Evolutionary conservation across 2,329 filamentous ascomycete genomes (phyloP).

Genomic region (Seiridium unicorne): DNA sequence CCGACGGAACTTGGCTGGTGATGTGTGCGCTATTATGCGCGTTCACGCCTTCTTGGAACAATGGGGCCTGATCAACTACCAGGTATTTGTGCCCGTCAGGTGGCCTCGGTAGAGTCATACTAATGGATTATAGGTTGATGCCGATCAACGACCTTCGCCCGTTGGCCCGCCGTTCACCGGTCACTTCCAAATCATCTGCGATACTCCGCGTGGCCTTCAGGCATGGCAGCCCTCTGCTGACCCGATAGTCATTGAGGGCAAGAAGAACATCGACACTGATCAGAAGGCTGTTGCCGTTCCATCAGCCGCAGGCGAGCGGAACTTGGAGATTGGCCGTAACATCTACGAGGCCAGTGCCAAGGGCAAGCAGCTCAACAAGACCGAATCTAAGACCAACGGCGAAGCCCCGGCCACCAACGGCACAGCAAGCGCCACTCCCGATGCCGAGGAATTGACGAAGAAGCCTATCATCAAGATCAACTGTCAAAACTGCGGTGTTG

Average conservation of each 20-base stretch:
- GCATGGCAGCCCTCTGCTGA: slow-evolving; percentile 90
- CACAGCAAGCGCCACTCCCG: slow-evolving; percentile 38
- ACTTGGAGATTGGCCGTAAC: slow-evolving; percentile 90
- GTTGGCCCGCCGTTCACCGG: slow-evolving; percentile 96
- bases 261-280: slow-evolving; percentile 68
- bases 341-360: slow-evolving; percentile 93
- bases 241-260: slow-evolving; percentile 62
- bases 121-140: slow-evolving; percentile 70
- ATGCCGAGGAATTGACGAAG: slow-evolving; percentile 60
- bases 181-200: slow-evolving; percentile 93
- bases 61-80: slow-evolving; percentile 98
- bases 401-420: slow-evolving; percentile 70
- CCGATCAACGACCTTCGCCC: slow-evolving; percentile 89
- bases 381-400: slow-evolving; percentile 72
- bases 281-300: slow-evolving; percentile 64
- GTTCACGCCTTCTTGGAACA: slow-evolving; percentile 97
- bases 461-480: slow-evolving; percentile 68
- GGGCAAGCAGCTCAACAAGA: slow-evolving; percentile 66
- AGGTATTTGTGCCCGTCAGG: slow-evolving; percentile 53
- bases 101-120: slow-evolving; percentile 4
- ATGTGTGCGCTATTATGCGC: slow-evolving; percentile 98
- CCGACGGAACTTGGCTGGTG: slow-evolving; percentile 88
- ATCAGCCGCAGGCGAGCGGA: slow-evolving; percentile 74
- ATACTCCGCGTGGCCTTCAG: slow-evolving; percentile 91
- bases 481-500: slow-evolving; percentile 89